A percentile compares a stretch with the other conserved stretches of the same genome.
These are phyloP conservation scores for Paramecium biaurelia DNA, from an alignment of 73 alveolate species.

Conservation along the genomic window DNA sequence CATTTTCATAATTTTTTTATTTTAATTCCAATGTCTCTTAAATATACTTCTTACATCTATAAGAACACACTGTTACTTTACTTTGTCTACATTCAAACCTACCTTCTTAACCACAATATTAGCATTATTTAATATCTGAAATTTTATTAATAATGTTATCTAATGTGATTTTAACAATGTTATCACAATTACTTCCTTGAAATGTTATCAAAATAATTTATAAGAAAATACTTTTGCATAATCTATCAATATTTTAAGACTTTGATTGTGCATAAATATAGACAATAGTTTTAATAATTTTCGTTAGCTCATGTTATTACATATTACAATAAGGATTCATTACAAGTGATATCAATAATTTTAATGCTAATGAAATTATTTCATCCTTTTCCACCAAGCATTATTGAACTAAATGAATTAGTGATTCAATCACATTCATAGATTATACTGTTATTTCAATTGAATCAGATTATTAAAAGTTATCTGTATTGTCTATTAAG, in stretches of 20 bases:
- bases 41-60: neutral
- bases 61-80: neutral
- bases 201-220: neutral
- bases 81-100: neutral
- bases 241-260: neutral
- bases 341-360: neutral
- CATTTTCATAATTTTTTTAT: neutral
- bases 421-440: neutral
- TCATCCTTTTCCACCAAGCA: slow-evolving; percentile 46
- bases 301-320: neutral
- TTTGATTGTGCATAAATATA: slow-evolving; percentile 28
- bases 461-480: neutral
- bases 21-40: neutral
- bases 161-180: neutral
- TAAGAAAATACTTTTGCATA: neutral
- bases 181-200: neutral
- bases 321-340: slow-evolving; percentile 15
- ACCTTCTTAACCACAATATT: neutral
- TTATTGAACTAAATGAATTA: neutral
- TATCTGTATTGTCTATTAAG: neutral
- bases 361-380: neutral
- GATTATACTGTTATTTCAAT: neutral
- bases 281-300: neutral
- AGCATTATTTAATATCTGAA: neutral
- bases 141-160: neutral